Conservation (phyloP, 768 basidiomycete species). For the Amanita rimosa region DNA sequence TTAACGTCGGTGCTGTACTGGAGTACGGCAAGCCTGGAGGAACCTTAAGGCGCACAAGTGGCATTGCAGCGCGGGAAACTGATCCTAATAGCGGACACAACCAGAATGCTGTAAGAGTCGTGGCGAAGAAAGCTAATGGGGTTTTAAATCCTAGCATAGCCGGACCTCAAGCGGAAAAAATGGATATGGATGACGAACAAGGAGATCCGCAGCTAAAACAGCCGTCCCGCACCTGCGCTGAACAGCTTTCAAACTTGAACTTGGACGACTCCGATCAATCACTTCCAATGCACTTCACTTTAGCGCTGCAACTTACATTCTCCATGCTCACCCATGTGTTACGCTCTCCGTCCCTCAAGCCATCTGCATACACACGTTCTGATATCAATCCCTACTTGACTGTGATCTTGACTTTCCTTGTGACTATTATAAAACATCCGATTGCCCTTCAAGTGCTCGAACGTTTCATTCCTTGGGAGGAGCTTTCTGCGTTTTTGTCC, state of each 20-base stretch:
- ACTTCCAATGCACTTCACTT: slow-evolving; percentile 54
- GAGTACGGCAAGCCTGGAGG: slow-evolving; percentile 80
- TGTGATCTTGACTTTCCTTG: slow-evolving; percentile 79
- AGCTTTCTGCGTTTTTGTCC: slow-evolving; percentile 54
- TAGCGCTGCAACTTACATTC: slow-evolving; percentile 73
- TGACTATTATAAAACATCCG: slow-evolving; percentile 58
- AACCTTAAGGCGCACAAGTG: slow-evolving; percentile 54
- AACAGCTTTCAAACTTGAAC: slow-evolving; percentile 16
- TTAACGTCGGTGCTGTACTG: slow-evolving; percentile 72
- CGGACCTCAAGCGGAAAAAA: slow-evolving; percentile 24
- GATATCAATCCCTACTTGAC: slow-evolving; percentile 82
- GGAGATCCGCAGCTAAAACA: background rate
- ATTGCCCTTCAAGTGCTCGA: slow-evolving; percentile 55
- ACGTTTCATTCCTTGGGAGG: slow-evolving; percentile 76
- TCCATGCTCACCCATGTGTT: slow-evolving; percentile 66
- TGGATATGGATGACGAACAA: slow-evolving; percentile 50
- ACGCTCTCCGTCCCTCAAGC: slow-evolving; percentile 45
- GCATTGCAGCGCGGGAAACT: slow-evolving; percentile 27
- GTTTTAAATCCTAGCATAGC: background rate
- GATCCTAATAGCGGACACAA: background rate
- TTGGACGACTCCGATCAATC: slow-evolving; percentile 28
- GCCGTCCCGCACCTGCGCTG: slow-evolving; percentile 3
- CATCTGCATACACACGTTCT: slow-evolving; percentile 42
- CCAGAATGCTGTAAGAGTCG: slow-evolving; percentile 16
- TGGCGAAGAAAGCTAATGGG: background rate